Percentiles rank a stretch among this genome's conserved stretches.
Evolutionary conservation across 768 basidiomycete species (phyloP).

Genomic region (Boletus pseudo-olivaceus): DNA sequence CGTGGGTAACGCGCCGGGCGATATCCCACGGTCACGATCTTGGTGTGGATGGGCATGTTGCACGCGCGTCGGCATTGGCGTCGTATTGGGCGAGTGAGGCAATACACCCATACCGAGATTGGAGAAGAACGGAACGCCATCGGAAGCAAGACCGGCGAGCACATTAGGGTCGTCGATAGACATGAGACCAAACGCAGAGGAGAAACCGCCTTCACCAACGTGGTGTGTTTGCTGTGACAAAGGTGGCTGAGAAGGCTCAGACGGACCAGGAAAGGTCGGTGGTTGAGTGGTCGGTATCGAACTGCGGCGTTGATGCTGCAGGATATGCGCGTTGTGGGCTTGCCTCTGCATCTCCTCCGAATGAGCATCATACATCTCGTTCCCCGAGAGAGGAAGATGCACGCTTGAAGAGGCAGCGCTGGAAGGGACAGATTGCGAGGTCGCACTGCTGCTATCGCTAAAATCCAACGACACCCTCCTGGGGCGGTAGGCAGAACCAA

Average conservation of each 20-base stretch:
- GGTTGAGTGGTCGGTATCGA: conserved; percentile 16
- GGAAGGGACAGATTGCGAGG: conserved; percentile 45
- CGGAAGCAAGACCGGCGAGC: conserved; percentile 55
- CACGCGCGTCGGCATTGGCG: conserved; percentile 42
- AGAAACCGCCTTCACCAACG: conserved; percentile 42
- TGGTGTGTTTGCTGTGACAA: conserved; percentile 13
- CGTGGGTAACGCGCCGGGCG: conserved; percentile 29
- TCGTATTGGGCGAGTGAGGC: conserved; percentile 42
- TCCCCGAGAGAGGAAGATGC: conserved; percentile 43
- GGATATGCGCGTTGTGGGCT: conserved; percentile 7
- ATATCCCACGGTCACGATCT: conserved; percentile 23
- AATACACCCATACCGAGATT: conserved; percentile 22
- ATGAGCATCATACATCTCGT: conserved; percentile 26
- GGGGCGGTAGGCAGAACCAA: conserved; percentile 29
- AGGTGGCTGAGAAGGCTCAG: conserved; percentile 6
- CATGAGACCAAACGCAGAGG: conserved; percentile 70
- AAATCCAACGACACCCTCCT: conserved; percentile 36
- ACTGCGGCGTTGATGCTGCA: conserved; percentile 18
- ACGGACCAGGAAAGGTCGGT: background rate
- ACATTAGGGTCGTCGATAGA: conserved; percentile 71
- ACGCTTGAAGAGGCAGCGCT: conserved; percentile 51
- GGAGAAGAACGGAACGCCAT: conserved; percentile 64
- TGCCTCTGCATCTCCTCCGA: conserved; percentile 29
- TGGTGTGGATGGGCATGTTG: conserved; percentile 19
- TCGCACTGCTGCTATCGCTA: conserved; percentile 43